Evolutionary conservation across 441 rosid species (phyloP), one percentile per base, ranked within the genome.

Genomic region (Syzygium syzygioides): DNA sequence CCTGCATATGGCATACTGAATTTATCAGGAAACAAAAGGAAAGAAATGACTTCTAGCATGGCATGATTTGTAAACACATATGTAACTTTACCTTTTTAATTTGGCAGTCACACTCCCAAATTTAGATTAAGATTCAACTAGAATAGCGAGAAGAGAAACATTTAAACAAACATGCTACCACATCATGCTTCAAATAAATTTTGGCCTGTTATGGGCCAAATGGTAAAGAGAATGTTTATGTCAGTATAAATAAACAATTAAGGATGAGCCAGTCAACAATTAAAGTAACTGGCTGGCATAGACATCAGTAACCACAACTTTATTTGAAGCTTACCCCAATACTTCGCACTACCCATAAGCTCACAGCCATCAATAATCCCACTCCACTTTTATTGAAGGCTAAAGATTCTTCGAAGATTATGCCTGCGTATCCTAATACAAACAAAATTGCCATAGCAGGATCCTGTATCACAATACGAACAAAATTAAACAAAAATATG

Each of bases 351-450:
- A 95, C 94, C 99, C 99, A 98, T 91, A 98, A 91, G 93, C 98
- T 94, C 86, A 96, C 99, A 89, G 99, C 99, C 99, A 97, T 98
- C 92, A 98, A 71, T 60, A 98, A 93, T 91, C 96, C 99, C 30
- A 97, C 97, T 85, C 98, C 99, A 90, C 96, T 97, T 95, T 98
- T 98, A 89, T 96, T 96, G 93, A 98, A 97, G 80, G 99, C 97
- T 86, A 98, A 92, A 92, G 97, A 95, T 92, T 97, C 98, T 90
- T 95, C 99, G 55, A 98, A 98, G 89, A 98, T 94, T 90, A 97
- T 98, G 54, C 99, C 98, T 2, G 94, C 93, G 88, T 98, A 96
- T 90, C 99, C 99, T 88, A 98, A 87, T 90, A 89, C 96, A 91
- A 98, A 98, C 87, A 97, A 92, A 90, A 98, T 90, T 66, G 95